phyloP scores from a whole-genome alignment of 495 filamentous ascomycete genomes.

The Penicillium cataractarum region DNA sequence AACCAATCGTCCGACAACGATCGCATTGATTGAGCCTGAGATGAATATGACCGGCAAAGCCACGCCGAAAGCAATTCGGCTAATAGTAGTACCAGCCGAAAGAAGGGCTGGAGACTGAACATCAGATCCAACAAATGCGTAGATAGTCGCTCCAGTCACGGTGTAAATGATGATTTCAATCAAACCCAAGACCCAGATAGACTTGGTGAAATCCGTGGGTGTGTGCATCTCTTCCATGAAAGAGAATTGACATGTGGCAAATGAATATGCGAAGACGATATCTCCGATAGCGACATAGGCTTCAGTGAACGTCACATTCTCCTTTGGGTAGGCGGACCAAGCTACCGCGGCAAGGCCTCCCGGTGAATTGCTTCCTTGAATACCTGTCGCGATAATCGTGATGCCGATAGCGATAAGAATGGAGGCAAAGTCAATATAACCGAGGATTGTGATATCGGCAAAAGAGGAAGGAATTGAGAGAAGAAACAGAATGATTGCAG shows the following conservation, averaged over 20 bases:
- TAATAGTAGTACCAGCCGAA: conserved; percentile 63
- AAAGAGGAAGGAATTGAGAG: conserved; percentile 60
- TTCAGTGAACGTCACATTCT: conserved; percentile 32
- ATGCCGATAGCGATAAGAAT: conserved; percentile 66
- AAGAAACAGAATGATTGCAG: conserved; percentile 59
- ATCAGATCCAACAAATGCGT: conserved; percentile 64
- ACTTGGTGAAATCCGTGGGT: conserved; percentile 61
- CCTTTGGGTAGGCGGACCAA: conserved; percentile 39
- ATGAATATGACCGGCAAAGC: conserved; percentile 65
- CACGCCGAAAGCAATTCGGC: conserved; percentile 59
- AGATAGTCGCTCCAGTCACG: conserved; percentile 65
- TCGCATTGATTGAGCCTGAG: conserved; percentile 64
- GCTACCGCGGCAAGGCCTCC: conserved; percentile 21
- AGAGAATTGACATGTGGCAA: conserved; percentile 65
- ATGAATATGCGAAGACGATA: conserved; percentile 67
- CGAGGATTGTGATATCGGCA: conserved; percentile 57
- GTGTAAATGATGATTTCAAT: conserved; percentile 68
- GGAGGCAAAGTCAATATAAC: conserved; percentile 63
- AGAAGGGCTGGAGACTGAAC: conserved; percentile 69
- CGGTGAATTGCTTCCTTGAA: conserved; percentile 38
- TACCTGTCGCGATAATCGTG: conserved; percentile 66
- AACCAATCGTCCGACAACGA: conserved; percentile 60
- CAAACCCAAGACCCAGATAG: conserved; percentile 58
- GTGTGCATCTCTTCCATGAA: conserved; percentile 50
- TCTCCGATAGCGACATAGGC: conserved; percentile 64